Base-by-base conservation (phyloP, 805 yeast genomes). In the Metschnikowia orientalis region DNA sequence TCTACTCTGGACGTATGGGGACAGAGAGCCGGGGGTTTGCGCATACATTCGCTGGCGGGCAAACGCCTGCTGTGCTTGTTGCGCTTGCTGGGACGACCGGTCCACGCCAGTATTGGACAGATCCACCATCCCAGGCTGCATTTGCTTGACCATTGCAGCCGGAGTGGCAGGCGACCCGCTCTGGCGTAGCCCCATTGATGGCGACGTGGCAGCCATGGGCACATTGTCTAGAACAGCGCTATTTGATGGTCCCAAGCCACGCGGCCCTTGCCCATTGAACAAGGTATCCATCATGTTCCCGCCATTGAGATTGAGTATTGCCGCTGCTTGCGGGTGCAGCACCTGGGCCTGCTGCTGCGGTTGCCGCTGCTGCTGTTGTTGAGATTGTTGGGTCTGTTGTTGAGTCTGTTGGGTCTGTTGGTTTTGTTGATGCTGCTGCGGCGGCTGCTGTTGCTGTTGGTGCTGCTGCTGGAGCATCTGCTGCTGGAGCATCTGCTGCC, bases 401-500 rank as follows among this genome's bases (percentile, higher is more conserved):
- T 20, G 28, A 12, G 21, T 19, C 22, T 28, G 34, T 14, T 31
- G 42, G n/a, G n/a, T n/a, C n/a, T 12, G 22, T 20, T 23, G 28
- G n/a, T 12, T 18, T 16, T 16, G 20, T 25, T 17, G 21, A 4
- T 32, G 24, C 21, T 21, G 26, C 8, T 31, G 37, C 18, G 19
- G 28, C 17, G 21, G 24, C 22, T 28, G 34, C 16, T 31, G 42
- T 29, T 37, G 39, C 21, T 31, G 38, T 36, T 38, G 47, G 23
- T 32, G 47, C 28, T 27, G 44, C 25, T 36, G 35, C 36, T 35
- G 44, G 32, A 31, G 30, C 25, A 30, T 35, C 30, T 59, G 63
- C 26, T 50, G 71, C 28, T 68, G 64, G 40, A 43, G 49, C 37
- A 48, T 54, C 44, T 61, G 75, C 38, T 57, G 71, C 28, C 61